These are phyloP conservation scores for Eucalyptus victrix DNA, from an alignment of 345 rosid genomes.

Conservation along the genomic window DNA sequence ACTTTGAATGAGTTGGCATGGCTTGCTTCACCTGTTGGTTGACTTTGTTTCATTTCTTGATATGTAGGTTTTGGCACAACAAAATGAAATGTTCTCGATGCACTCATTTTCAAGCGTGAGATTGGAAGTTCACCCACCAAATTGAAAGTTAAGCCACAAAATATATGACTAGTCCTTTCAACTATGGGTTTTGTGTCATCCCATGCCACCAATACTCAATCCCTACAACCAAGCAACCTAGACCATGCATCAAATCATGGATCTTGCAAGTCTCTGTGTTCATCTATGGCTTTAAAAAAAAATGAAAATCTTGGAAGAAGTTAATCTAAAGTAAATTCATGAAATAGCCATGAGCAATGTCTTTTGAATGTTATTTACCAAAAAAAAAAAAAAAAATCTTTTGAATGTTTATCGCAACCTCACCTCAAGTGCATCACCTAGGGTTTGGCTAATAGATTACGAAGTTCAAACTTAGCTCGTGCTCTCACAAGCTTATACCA, in stretches of 20 bases:
- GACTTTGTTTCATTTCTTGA: neutral
- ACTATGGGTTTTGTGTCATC: neutral
- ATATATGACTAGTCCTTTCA: neutral
- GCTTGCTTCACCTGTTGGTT: neutral
- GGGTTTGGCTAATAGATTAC: too few species aligned
- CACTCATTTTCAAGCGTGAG: neutral
- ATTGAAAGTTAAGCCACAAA: neutral
- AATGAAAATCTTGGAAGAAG: constrained; percentile 4
- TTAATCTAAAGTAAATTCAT: neutral
- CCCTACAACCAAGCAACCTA: constrained; percentile 1
- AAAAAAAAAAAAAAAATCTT: neutral
- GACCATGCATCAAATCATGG: constrained; percentile 26
- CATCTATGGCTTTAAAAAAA: neutral
- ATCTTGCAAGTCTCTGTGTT: neutral
- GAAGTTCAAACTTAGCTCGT: too few species aligned
- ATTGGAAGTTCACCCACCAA: neutral
- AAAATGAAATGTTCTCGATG: neutral
- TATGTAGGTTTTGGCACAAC: neutral
- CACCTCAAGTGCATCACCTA: too few species aligned
- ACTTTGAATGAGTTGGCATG: neutral
- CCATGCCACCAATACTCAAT: neutral
- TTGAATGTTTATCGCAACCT: neutral
- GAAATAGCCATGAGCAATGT: constrained; percentile 1
- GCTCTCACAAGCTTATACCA: fast-evolving
- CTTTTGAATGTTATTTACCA: neutral